These are phyloP conservation scores for Fragaria nilgerrensis DNA, from an alignment of 306 rosid genomes.

Conservation along the genomic window DNA sequence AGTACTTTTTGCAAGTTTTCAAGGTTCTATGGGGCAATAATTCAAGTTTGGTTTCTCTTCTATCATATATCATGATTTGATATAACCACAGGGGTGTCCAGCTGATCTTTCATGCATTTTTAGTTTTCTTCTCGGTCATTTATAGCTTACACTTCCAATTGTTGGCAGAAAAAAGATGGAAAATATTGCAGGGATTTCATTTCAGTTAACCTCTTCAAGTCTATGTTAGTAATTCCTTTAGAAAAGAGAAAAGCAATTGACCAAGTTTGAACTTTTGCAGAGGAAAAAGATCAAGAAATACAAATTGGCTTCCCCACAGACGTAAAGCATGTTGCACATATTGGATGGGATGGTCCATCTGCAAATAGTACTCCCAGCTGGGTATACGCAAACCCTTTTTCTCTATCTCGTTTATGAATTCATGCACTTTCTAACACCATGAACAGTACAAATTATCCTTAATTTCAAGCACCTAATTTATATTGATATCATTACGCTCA, in stretches of 20 bases:
- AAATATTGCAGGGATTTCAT: background rate
- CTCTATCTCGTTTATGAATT: background rate
- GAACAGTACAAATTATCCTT: background rate
- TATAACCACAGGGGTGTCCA: background rate
- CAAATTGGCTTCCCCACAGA: conserved; percentile 96
- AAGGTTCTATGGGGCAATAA: background rate
- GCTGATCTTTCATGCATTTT: conserved; percentile 1
- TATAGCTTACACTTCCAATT: background rate
- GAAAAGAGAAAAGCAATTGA: background rate
- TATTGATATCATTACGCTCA: conserved; percentile 13
- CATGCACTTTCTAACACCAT: background rate
- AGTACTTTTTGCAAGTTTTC: background rate
- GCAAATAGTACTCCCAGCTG: conserved; percentile 35
- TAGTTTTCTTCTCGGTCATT: background rate
- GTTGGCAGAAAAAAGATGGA: background rate
- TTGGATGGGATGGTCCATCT: conserved; percentile 51
- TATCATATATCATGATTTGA: background rate
- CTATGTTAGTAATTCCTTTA: background rate
- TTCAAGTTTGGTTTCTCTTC: background rate
- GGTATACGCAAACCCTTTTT: conserved; percentile 20
- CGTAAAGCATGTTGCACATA: conserved; percentile 62
- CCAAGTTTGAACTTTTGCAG: conserved; percentile 33
- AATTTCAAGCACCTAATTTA: conserved; percentile 4
- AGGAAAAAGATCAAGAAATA: conserved; percentile 74
- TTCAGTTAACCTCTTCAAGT: background rate